Conservation (phyloP, 768 basidiomycete genomes). For the Auricularia heimuer region DNA sequence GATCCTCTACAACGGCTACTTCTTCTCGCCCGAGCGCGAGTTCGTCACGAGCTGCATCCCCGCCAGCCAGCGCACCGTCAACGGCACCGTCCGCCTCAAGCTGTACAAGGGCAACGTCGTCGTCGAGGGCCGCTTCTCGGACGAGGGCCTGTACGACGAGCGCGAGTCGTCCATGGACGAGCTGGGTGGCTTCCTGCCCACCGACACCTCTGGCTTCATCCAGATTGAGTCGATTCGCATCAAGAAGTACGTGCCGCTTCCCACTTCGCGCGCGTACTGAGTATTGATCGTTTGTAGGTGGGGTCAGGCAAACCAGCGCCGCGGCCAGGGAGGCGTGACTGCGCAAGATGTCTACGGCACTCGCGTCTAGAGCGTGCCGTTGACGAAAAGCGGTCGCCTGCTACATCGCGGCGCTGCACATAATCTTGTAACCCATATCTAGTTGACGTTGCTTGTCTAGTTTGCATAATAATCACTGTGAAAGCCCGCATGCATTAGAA, state of each 20-base stretch:
- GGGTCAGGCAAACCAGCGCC: conserved; percentile 79
- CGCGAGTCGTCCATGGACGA: conserved; percentile 97
- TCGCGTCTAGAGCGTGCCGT: conserved; percentile 26
- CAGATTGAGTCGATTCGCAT: conserved; percentile 96
- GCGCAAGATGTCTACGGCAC: conserved; percentile 73
- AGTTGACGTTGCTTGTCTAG: no score
- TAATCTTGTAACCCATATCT: no score
- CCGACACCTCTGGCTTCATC: conserved; percentile 93
- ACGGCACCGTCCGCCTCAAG: conserved; percentile 82
- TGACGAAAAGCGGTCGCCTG: no score
- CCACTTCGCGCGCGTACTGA: neutral
- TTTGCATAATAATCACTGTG: no score
- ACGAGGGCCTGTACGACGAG: conserved; percentile 94
- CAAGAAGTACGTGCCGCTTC: conserved; percentile 63
- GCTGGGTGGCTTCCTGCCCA: conserved; percentile 95
- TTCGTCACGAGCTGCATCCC: conserved; percentile 87
- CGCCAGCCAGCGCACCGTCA: conserved; percentile 91
- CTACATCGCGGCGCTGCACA: no score
- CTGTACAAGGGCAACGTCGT: conserved; percentile 95
- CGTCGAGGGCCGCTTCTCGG: conserved; percentile 82
- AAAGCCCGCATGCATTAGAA: no score
- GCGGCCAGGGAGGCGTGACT: conserved; percentile 69
- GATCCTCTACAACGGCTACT: conserved; percentile 97
- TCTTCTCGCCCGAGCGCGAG: conserved; percentile 99
- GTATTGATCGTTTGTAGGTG: conserved; percentile 38